Base-by-base conservation (phyloP, 192 early-diverging fungal species). In the Diversispora eburnea region DNA sequence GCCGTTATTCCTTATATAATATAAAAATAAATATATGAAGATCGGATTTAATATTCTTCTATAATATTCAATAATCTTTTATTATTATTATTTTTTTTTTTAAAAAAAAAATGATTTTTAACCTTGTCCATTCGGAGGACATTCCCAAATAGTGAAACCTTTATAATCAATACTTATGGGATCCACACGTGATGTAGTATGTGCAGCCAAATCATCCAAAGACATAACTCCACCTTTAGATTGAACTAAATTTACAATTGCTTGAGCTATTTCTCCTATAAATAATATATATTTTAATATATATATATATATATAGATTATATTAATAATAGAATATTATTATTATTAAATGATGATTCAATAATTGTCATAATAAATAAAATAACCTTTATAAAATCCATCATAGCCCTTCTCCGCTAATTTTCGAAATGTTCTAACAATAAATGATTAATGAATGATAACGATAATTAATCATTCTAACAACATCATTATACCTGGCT, bases 121-220 rank as follows among this genome's bases (percentile, higher is more conserved):
- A 72, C 70, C 72, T 70, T 90, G 87, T 25, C 89, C 89, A 67
- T 94, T 94, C 4, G 92, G 92, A 46, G 90, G 85, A 64, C 88
- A 88, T 78, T 94, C 91, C 76, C 87, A 80, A 5, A 94, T 78
- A 2, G 77, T 83, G 51, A 83, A 56, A 12, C 80, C 85, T 33
- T 84, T 78, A 75, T 90, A 94, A 39, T 84, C 83, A 43, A 87
- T 82, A 5, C 84, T 88, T 57, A 90, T 86, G 0, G 92, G 91
- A 57, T 80, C 80, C 7, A 83, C 82, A 7, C 76, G 70, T 33
- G 86, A 77, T 15, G 82, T 81, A 5, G 59, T 63, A 67, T 94
- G 92, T 4, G 56, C 39, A 12, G 61, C 72, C 59, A 94, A 77
- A 70, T 94, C 93, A 5, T 85, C 84, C 33, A 89, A 80, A 3